Evolutionary conservation across 1,284 basidiomycete species (phyloP), one percentile per base, ranked within the genome.

Genomic region (Cryptococcus sp.): DNA sequence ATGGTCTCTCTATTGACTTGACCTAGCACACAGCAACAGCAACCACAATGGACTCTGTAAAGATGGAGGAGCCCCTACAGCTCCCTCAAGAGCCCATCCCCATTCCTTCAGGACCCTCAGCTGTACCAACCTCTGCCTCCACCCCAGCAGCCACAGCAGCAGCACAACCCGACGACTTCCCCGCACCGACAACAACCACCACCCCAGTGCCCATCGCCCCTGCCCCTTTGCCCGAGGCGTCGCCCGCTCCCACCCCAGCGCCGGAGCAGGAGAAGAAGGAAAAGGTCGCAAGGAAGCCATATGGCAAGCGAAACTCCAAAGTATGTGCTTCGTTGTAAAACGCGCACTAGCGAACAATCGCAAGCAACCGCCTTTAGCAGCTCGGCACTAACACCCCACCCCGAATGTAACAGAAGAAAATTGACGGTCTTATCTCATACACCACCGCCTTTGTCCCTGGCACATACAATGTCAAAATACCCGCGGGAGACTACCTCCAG

Each of bases 391-490:
- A 33, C 28, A 33, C 9, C 28, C 5, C 28, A 33, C 28, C 9
- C 28, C 9, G 28, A 9, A 33, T 33, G 16, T n/a, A 45, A 15
- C 24, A 56, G 59, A 53, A 62, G 46, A 62, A 68, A 47, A 45
- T 58, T 4, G 65, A 69, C 43, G 60, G 63, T 23, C 49, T 65
- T 3, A 55, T 68, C 8, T 58, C 67, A 9, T 70, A 70, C 54
- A 76, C 73, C 3, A 65, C 65, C 0, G 71, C 72, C 3, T 69
- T 63, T 54, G 71, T 74, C 0, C 73, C 73, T 1, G 67, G 67
- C 23, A 52, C 70, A 65, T 71, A 65, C 50, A 72, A 76, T 44
- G 64, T 76, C 58, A 72, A 69, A 60, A 72, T 72, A 48, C 73
- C 73, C 2, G 70, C 71, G n/a, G 73, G 73, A 43, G 69, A 72